Conservation (phyloP, 1,284 basidiomycete genomes). For the Sporisorium exsertum region DNA sequence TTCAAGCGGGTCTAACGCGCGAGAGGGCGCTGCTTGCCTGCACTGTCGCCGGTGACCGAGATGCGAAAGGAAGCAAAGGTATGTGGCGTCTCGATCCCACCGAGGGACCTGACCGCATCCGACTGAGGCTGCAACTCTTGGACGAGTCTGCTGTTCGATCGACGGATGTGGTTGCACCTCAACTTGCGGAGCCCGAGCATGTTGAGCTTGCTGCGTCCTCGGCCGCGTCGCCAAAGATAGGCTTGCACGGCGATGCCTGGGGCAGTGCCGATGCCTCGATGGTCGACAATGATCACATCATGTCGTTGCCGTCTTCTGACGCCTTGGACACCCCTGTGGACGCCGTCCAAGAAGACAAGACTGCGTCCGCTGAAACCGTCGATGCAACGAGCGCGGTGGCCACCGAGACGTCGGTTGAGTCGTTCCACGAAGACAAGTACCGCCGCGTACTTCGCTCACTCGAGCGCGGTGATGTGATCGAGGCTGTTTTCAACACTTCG, state of each 20-base stretch:
- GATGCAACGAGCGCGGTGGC: constrained; percentile 9
- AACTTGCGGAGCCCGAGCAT: constrained; percentile 19
- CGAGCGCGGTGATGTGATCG: constrained; percentile 88
- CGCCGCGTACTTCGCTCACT: constrained; percentile 73
- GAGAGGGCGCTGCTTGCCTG: constrained; percentile 44
- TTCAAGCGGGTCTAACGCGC: constrained; percentile 39
- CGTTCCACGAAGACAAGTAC: constrained; percentile 75
- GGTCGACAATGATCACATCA: constrained; percentile 1
- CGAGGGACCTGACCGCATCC: constrained; percentile 64
- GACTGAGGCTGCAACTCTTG: constrained; percentile 59
- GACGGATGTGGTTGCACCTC: constrained; percentile 33
- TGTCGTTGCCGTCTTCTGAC: constrained; percentile 1
- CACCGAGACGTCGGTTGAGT: constrained; percentile 19
- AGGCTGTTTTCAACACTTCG: constrained; percentile 76
- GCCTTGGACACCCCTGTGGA: not conserved
- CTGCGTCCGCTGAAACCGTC: not conserved
- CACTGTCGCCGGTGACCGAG: not conserved
- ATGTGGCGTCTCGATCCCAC: constrained; percentile 64
- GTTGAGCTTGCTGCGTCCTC: constrained; percentile 12
- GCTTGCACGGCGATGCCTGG: constrained; percentile 33
- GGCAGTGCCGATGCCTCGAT: constrained; percentile 24
- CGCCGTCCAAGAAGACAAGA: not conserved
- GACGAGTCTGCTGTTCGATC: constrained; percentile 19
- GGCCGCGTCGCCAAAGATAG: constrained; percentile 6
- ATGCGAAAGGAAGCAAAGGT: constrained; percentile 6